phyloP scores from a whole-genome alignment of 108 stramenopile species.

The Discostella stelligeroides region DNA sequence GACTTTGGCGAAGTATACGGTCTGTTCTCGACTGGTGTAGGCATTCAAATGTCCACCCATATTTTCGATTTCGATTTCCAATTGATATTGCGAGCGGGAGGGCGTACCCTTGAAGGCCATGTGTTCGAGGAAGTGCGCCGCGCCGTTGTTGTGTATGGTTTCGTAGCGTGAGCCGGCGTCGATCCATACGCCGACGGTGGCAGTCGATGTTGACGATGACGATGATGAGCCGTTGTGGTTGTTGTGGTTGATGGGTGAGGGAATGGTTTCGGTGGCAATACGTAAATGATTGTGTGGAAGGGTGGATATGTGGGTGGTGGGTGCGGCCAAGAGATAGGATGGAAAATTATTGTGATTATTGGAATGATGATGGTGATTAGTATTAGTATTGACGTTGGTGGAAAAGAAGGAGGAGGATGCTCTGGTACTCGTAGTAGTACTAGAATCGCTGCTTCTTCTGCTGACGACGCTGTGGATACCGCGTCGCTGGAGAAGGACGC shows the following conservation, averaged over 20 bases:
- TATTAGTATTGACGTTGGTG: too few relatives aligned
- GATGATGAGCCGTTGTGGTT: too few relatives aligned
- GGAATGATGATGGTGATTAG: too few relatives aligned
- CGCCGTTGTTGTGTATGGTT: conserved; percentile 96
- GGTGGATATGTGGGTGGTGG: conserved; percentile 88
- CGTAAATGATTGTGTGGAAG: conserved; percentile 80
- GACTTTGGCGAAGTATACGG: conserved; percentile 99
- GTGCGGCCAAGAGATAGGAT: conserved; percentile 83
- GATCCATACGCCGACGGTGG: conserved; percentile 91
- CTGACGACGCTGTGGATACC: too few relatives aligned
- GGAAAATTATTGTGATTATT: conserved; percentile 42
- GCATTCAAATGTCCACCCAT: conserved; percentile 99
- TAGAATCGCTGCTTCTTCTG: too few relatives aligned
- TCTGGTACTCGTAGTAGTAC: too few relatives aligned
- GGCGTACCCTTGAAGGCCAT: conserved; percentile 99
- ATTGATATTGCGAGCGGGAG: conserved; percentile 87
- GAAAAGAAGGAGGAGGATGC: too few relatives aligned
- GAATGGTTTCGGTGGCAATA: conserved; percentile 87
- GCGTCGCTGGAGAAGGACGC: too few relatives aligned
- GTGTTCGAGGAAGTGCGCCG: conserved; percentile 99
- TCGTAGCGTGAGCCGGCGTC: conserved; percentile 95
- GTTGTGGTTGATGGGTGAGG: too few relatives aligned
- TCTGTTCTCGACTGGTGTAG: conserved; percentile 98
- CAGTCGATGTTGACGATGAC: too few relatives aligned
- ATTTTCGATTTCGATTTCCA: conserved; percentile 99